Percentiles rank a stretch among this genome's conserved stretches.
Evolutionary conservation across 2,329 filamentous ascomycete species (phyloP).

Genomic region (Microdochium paspali): DNA sequence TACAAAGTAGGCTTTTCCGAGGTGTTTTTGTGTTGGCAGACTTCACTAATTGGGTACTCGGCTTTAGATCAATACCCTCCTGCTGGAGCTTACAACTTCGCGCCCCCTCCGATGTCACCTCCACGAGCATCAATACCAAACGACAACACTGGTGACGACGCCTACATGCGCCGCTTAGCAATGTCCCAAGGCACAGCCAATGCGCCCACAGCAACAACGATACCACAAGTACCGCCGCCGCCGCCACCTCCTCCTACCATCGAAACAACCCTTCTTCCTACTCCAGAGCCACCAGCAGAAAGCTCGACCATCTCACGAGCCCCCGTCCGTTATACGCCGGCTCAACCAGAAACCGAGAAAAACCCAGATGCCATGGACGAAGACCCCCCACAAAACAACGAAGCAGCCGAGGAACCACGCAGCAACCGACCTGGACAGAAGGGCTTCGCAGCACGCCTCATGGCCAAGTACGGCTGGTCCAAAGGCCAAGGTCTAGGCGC

Average conservation of each 20-base stretch:
- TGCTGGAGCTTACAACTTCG: conserved; percentile 45
- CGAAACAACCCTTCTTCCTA: conserved; percentile 21
- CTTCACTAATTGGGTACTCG: conserved; percentile 6
- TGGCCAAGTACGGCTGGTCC: conserved; percentile 91
- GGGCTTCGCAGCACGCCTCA: conserved; percentile 78
- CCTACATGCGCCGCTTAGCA: conserved; percentile 53
- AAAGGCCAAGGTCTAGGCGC: conserved; percentile 83
- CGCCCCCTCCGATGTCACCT: conserved; percentile 42
- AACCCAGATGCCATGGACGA: conserved; percentile 28
- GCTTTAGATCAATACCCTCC: conserved; percentile 49
- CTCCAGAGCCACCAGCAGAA: conserved; percentile 25
- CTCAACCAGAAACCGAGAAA: conserved; percentile 25
- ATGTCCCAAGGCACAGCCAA: conserved; percentile 34
- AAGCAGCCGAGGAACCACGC: conserved; percentile 28
- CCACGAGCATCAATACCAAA: conserved; percentile 38
- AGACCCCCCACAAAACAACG: conserved; percentile 16
- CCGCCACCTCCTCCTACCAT: conserved; percentile 13
- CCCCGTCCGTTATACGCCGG: conserved; percentile 62
- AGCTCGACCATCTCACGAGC: conserved; percentile 64
- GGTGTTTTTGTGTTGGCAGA: too few species aligned
- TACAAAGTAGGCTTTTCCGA: conserved; percentile 29
- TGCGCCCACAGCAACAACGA: conserved; percentile 13
- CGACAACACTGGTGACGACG: conserved; percentile 60
- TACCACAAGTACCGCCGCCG: conserved; percentile 11
- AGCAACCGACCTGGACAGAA: conserved; percentile 68